A percentile compares a stretch with the other conserved stretches of the same genome.
Evolutionary conservation across 768 basidiomycete species (phyloP).

Genomic region (Tulasnella sp.): DNA sequence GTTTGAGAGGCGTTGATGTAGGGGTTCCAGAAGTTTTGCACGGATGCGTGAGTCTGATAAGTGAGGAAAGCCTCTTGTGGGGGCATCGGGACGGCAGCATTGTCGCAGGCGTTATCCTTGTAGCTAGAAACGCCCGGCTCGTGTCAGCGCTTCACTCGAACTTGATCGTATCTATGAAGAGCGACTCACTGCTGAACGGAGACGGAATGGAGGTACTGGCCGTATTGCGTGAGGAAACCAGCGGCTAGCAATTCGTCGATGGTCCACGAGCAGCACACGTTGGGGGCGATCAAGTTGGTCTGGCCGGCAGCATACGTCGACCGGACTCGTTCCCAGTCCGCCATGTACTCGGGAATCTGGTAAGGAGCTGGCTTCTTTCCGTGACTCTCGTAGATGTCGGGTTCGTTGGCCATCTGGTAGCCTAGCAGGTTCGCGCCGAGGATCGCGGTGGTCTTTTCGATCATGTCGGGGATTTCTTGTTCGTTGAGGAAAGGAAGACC

Average conservation of each 20-base stretch:
- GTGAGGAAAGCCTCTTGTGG: constrained; percentile 10
- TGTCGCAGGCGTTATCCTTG: constrained; percentile 17
- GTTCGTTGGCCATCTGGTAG: constrained; percentile 62
- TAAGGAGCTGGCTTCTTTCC: constrained; percentile 41
- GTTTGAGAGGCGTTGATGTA: constrained; percentile 29
- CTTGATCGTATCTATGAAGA: background rate
- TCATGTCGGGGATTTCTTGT: background rate
- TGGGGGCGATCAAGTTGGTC: constrained; percentile 44
- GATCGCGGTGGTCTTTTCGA: background rate
- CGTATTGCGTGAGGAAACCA: constrained; percentile 42
- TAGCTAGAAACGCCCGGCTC: background rate
- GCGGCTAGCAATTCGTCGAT: constrained; percentile 43
- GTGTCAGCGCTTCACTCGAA: background rate
- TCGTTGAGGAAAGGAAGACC: constrained; percentile 43
- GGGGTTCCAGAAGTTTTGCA: constrained; percentile 23
- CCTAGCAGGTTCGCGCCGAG: constrained; percentile 40
- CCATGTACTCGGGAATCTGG: constrained; percentile 41
- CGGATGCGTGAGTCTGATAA: constrained; percentile 28
- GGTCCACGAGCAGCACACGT: constrained; percentile 46
- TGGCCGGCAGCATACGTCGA: constrained; percentile 30
- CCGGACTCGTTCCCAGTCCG: constrained; percentile 37
- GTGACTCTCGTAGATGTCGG: constrained; percentile 57
- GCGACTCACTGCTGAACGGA: constrained; percentile 24
- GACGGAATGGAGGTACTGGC: constrained; percentile 34
- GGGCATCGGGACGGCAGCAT: background rate